A percentile compares a stretch with the other conserved stretches of the same genome.
Evolutionary conservation across 1,284 basidiomycete species (phyloP).

Genomic region (Austroboletus olivaceoglutinosus): DNA sequence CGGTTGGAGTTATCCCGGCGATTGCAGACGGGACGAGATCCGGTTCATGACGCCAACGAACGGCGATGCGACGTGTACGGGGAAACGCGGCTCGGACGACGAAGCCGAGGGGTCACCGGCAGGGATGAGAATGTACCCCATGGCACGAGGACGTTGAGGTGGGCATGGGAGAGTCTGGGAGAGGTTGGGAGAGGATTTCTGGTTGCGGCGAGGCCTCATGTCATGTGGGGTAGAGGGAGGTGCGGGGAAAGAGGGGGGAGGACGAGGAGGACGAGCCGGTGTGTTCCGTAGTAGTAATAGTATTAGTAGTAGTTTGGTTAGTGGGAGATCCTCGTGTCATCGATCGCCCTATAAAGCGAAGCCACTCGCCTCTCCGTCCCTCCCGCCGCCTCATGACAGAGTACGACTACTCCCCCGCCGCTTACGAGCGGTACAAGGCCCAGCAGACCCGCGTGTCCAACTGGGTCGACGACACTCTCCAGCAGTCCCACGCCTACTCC

Average conservation of each 20-base stretch:
- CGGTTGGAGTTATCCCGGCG: constrained; percentile 13
- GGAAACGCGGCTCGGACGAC: not conserved
- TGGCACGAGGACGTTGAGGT: not conserved
- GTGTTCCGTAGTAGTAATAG: not conserved
- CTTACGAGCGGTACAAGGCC: constrained; percentile 42
- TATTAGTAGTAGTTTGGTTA: not conserved
- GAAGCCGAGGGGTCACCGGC: no score
- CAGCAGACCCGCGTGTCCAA: constrained; percentile 43
- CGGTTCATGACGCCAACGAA: not conserved
- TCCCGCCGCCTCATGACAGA: constrained; percentile 43
- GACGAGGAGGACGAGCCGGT: not conserved
- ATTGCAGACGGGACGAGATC: constrained; percentile 7
- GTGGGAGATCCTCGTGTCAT: constrained; percentile 12
- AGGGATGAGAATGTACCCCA: not conserved
- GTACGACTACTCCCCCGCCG: constrained; percentile 56
- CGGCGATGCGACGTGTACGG: constrained; percentile 8
- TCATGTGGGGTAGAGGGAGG: constrained; percentile 18
- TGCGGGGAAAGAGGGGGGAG: constrained; percentile 26
- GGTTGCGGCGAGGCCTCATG: no score
- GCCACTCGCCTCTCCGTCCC: constrained; percentile 4
- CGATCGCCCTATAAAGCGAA: constrained; percentile 13
- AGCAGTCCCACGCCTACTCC: constrained; percentile 24
- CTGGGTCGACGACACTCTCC: constrained; percentile 39
- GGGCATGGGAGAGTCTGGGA: constrained; percentile 3
- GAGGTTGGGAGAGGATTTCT: not conserved